A percentile compares a stretch with the other conserved stretches of the same genome.
phyloP scores from a whole-genome alignment of 2,329 filamentous ascomycete genomes.

The Ceratocystis papillata region DNA sequence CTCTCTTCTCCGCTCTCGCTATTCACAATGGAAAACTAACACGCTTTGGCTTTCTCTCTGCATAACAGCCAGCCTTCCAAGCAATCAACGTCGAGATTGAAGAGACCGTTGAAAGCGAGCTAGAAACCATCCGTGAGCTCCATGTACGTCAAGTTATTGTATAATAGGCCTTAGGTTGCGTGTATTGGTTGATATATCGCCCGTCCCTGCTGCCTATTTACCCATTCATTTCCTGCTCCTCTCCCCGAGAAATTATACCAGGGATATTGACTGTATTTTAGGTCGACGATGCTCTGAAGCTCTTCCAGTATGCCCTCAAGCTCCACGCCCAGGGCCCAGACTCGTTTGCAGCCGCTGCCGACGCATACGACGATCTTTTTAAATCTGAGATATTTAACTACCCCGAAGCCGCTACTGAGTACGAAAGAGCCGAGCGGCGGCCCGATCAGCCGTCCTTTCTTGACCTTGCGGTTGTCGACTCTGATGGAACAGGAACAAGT shows the following conservation, averaged over 20 bases:
- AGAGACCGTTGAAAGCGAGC: constrained; percentile 77
- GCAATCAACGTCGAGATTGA: constrained; percentile 92
- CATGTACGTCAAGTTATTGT: constrained; percentile 42
- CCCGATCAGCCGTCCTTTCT: constrained; percentile 36
- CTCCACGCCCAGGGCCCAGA: constrained; percentile 76
- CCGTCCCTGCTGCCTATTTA: background rate
- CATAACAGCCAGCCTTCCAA: constrained; percentile 54
- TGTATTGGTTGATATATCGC: background rate
- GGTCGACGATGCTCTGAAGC: constrained; percentile 91
- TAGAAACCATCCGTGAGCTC: constrained; percentile 91
- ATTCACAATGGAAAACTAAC: background rate
- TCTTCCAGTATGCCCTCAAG: constrained; percentile 84
- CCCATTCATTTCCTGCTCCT: background rate
- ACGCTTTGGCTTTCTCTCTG: background rate
- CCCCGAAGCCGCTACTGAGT: constrained; percentile 76
- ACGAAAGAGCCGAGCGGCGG: constrained; percentile 56
- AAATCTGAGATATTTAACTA: constrained; percentile 89
- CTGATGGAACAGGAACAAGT: constrained; percentile 43
- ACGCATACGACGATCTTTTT: constrained; percentile 77
- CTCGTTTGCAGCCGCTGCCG: constrained; percentile 63
- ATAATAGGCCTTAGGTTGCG: background rate
- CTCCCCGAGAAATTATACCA: background rate
- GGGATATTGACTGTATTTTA: constrained; percentile 28
- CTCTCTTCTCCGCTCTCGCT: background rate
- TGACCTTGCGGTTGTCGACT: constrained; percentile 31